Evolutionary conservation across 2,329 filamentous ascomycete genomes (phyloP), one percentile per base, ranked within the genome.

Genomic region (Microcyclospora pomicola): DNA sequence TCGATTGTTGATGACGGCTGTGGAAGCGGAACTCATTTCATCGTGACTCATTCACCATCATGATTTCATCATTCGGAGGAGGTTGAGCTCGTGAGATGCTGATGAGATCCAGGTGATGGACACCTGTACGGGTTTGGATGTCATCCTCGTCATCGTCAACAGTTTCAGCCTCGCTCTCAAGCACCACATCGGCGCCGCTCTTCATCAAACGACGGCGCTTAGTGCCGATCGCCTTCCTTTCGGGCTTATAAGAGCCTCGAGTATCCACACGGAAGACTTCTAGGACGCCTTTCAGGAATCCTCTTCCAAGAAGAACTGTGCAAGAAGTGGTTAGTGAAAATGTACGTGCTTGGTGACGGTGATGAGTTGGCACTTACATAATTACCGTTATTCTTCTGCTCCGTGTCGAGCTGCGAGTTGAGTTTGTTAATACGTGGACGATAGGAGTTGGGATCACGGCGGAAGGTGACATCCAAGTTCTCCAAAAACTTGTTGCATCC

Each of bases 351-450:
- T 7, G 13, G 15, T 31, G 9, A 5, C 9, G 2, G 11, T 24
- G 19, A 24, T 24, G 19, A 15, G 19, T 27, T 31, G 24, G 13
- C 28, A 74, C 78, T 70, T 70, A 84, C 80, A 69, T 82, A 98
- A 68, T 96, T 96, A 53, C 92, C 92, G 48, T 65, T 67, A 55
- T 86, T 53, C 73, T 98, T 98, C 73, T 98, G 91, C 60, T 96
- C 91, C 62, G 95, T 87, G 64, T 98, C 91, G 51, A 96, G 75
- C 69, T 98, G 91, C 59, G 82, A 91, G 64, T 87, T 80, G 57
- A 77, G 68, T 75, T 98, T 98, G 76, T 98, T 98, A 72, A 98
- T 98, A 66, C 92, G 85, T 45, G 92, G 91, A 44, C 91, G 80
- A 74, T 76, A 98, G 56, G 91, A 94, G 66, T 80, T 86, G 45